These are phyloP conservation scores for Solanum ossicruentum DNA, from an alignment of 257 asterid species.

Conservation along the genomic window DNA sequence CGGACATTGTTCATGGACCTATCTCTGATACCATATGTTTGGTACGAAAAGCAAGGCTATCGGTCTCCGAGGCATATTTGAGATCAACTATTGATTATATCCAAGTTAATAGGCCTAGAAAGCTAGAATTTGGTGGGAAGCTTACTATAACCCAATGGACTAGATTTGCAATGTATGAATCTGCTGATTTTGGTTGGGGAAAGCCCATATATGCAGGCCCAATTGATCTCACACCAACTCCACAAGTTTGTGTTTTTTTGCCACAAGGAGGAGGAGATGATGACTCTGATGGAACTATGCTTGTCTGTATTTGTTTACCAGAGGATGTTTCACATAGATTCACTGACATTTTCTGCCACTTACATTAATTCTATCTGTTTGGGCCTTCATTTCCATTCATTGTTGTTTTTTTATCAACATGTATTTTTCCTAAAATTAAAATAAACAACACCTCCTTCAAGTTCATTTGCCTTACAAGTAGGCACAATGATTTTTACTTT, in stretches of 20 bases:
- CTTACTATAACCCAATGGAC: constrained; percentile 89
- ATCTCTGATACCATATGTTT: constrained; percentile 20
- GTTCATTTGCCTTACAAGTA: neutral
- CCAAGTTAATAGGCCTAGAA: constrained; percentile 54
- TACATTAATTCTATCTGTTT: neutral
- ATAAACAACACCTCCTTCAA: neutral
- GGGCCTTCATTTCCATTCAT: neutral
- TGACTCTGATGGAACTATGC: constrained; percentile 46
- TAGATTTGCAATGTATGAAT: constrained; percentile 57
- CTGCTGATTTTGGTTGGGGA: constrained; percentile 92
- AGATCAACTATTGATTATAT: constrained; percentile 70
- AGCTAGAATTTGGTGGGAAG: constrained; percentile 80
- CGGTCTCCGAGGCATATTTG: constrained; percentile 56
- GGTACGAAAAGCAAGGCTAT: constrained; percentile 49
- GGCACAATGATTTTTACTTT: too few relatives aligned
- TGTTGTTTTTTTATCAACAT: neutral
- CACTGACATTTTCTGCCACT: constrained; percentile 23
- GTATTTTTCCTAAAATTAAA: neutral
- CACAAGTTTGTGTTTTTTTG: constrained; percentile 68
- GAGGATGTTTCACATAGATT: constrained; percentile 49
- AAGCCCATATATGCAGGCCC: constrained; percentile 77
- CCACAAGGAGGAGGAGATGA: constrained; percentile 34
- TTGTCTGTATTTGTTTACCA: constrained; percentile 84
- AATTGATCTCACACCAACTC: constrained; percentile 79
- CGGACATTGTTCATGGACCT: constrained; percentile 21